phyloP scores from a whole-genome alignment of 2,329 filamentous ascomycete genomes.

The Onygenales sp. region DNA sequence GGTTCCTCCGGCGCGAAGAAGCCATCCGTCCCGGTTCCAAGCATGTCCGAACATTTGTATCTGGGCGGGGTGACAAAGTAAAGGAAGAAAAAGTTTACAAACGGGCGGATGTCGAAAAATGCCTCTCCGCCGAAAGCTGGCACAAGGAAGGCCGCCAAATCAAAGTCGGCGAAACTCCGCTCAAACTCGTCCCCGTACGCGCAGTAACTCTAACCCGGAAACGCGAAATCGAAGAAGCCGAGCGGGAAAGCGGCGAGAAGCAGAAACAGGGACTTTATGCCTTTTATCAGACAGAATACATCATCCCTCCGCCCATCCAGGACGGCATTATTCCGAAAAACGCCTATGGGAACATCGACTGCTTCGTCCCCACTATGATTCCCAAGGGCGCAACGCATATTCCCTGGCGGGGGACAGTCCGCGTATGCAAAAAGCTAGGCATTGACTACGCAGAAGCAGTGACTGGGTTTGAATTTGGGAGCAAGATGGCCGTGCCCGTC shows the following conservation, averaged over 20 bases:
- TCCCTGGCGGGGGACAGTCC: constrained; percentile 64
- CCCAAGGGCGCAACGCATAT: constrained; percentile 77
- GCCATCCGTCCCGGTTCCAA: constrained; percentile 61
- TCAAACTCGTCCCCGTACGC: constrained; percentile 83
- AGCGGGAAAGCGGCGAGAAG: constrained; percentile 71
- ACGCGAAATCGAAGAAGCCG: constrained; percentile 78
- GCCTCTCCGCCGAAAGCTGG: constrained; percentile 93
- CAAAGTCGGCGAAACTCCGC: constrained; percentile 56
- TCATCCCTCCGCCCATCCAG: constrained; percentile 77
- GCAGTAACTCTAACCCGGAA: constrained; percentile 82
- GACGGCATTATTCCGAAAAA: constrained; percentile 90
- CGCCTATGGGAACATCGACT: constrained; percentile 89
- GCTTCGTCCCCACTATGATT: constrained; percentile 90
- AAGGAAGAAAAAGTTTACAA: constrained; percentile 73
- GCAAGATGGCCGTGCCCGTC: constrained; percentile 86
- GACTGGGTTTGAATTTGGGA: constrained; percentile 91
- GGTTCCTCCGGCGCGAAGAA: constrained; percentile 86
- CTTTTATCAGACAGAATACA: constrained; percentile 83
- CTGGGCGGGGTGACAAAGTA: constrained; percentile 62
- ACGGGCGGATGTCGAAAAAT: constrained; percentile 68
- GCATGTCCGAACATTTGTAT: constrained; percentile 64
- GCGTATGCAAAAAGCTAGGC: constrained; percentile 71
- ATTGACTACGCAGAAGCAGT: constrained; percentile 93
- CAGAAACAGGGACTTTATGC: constrained; percentile 79
- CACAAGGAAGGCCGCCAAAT: constrained; percentile 88